Conservation (phyloP, 2,329 filamentous ascomycete species). For the Calonectria crousiana region DNA sequence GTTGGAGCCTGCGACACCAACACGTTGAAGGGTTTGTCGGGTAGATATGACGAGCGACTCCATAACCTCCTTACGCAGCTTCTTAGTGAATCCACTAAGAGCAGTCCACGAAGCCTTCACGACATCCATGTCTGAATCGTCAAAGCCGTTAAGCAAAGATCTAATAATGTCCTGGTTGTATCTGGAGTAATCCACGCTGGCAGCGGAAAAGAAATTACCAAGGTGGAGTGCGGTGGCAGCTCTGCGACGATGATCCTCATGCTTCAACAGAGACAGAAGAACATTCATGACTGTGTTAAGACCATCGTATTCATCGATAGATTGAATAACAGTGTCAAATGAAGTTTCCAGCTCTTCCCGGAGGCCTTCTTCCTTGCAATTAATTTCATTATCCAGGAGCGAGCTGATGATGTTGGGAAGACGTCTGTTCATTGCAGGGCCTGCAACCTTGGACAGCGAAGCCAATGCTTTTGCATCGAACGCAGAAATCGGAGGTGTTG, state of each 20-base stretch:
- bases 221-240: slow-evolving; percentile 83
- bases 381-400: slow-evolving; percentile 92
- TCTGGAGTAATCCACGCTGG: slow-evolving; percentile 89
- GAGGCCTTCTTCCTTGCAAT: slow-evolving; percentile 79
- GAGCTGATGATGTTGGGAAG: slow-evolving; percentile 92
- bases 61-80: slow-evolving; percentile 97
- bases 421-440: slow-evolving; percentile 89
- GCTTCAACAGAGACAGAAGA: slow-evolving; percentile 87
- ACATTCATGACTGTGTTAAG: slow-evolving; percentile 97
- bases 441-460: slow-evolving; percentile 91
- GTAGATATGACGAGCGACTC: slow-evolving; percentile 90
- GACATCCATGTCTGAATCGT: slow-evolving; percentile 84
- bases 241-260: slow-evolving; percentile 90
- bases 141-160: slow-evolving; percentile 90
- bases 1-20: slow-evolving; percentile 87
- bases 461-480: slow-evolving; percentile 97
- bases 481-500: slow-evolving; percentile 87
- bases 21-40: slow-evolving; percentile 85
- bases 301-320: slow-evolving; percentile 95
- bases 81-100: slow-evolving; percentile 87
- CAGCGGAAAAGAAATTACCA: slow-evolving; percentile 84
- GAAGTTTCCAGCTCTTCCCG: slow-evolving; percentile 80
- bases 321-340: slow-evolving; percentile 90
- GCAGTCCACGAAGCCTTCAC: slow-evolving; percentile 92
- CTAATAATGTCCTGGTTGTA: slow-evolving; percentile 98